A percentile compares a stretch with the other conserved stretches of the same genome.
Evolutionary conservation across 768 basidiomycete species (phyloP).

Genomic region (Lactarius hatsudake): DNA sequence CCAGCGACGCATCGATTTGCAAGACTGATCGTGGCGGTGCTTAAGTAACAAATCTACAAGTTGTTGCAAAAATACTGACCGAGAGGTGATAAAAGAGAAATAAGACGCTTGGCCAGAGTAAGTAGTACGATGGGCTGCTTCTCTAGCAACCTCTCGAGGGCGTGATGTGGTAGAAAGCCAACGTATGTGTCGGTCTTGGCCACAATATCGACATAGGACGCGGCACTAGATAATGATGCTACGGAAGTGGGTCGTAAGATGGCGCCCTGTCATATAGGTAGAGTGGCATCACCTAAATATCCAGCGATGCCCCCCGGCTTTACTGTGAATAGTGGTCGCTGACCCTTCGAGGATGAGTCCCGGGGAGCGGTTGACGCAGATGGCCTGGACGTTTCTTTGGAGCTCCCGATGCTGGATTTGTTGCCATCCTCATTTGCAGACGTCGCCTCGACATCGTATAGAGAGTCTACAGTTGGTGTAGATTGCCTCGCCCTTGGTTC

Average conservation of each 20-base stretch:
- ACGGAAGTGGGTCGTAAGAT: background rate
- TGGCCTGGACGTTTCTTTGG: constrained; percentile 19
- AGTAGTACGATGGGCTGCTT: constrained; percentile 93
- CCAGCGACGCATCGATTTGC: constrained; percentile 94
- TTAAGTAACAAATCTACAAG: background rate
- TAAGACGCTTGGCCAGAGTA: constrained; percentile 93
- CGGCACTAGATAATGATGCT: constrained; percentile 89
- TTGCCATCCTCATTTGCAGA: constrained; percentile 21
- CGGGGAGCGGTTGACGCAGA: constrained; percentile 34
- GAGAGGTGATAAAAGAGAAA: constrained; percentile 90
- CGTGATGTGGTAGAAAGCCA: constrained; percentile 86
- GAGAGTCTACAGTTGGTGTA: constrained; percentile 16
- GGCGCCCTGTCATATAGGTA: background rate
- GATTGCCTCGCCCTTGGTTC: constrained; percentile 20
- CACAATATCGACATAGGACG: constrained; percentile 94
- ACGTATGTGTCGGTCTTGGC: constrained; percentile 99
- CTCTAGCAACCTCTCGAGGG: constrained; percentile 87
- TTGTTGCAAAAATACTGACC: constrained; percentile 44
- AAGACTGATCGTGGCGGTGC: constrained; percentile 54
- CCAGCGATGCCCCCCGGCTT: constrained; percentile 98
- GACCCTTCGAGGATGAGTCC: constrained; percentile 46
- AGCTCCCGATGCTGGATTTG: constrained; percentile 17
- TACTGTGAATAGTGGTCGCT: constrained; percentile 77
- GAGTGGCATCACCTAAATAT: constrained; percentile 66
- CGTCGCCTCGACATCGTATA: constrained; percentile 22